Evolutionary conservation across 2,329 filamentous ascomycete genomes (phyloP).

Genomic region (Neocatenulostroma microsporum): DNA sequence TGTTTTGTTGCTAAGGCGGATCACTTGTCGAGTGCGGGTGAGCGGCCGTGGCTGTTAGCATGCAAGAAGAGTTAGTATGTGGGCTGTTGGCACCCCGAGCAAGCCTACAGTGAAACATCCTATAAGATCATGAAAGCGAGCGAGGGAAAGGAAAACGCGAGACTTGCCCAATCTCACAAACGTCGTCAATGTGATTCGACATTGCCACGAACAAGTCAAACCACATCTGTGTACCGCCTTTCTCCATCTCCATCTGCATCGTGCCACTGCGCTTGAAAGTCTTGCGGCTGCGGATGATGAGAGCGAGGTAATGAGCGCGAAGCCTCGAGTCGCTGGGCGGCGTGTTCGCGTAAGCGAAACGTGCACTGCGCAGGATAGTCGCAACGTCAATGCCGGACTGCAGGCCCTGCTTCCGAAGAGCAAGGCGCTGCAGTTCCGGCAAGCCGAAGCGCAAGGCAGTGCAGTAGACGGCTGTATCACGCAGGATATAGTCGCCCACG

Average conservation of each 20-base stretch:
- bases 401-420: slow-evolving; percentile 88
- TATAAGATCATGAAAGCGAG: neutral
- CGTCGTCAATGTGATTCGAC: slow-evolving; percentile 96
- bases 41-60: slow-evolving; percentile 18
- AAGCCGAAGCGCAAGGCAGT: slow-evolving; percentile 83
- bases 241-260: slow-evolving; percentile 98
- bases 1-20: slow-evolving; percentile 3
- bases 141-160: slow-evolving; percentile 19
- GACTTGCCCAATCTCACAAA: slow-evolving; percentile 74
- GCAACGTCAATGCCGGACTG: slow-evolving; percentile 87
- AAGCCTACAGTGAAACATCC: neutral
- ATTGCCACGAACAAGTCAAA: slow-evolving; percentile 98
- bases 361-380: slow-evolving; percentile 83
- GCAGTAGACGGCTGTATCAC: slow-evolving; percentile 93
- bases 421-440: slow-evolving; percentile 83
- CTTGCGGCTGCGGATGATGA: slow-evolving; percentile 94
- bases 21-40: slow-evolving; percentile 21
- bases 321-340: slow-evolving; percentile 86
- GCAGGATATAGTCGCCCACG: slow-evolving; percentile 68
- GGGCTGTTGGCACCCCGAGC: slow-evolving; percentile 5
- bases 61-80: slow-evolving; percentile 9
- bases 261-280: slow-evolving; percentile 97
- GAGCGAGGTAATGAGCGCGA: slow-evolving; percentile 91
- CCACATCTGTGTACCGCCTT: slow-evolving; percentile 77
- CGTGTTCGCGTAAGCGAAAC: slow-evolving; percentile 93